phyloP scores from a whole-genome alignment of 2,329 filamentous ascomycete species.

The Gnomoniopsis sp. region DNA sequence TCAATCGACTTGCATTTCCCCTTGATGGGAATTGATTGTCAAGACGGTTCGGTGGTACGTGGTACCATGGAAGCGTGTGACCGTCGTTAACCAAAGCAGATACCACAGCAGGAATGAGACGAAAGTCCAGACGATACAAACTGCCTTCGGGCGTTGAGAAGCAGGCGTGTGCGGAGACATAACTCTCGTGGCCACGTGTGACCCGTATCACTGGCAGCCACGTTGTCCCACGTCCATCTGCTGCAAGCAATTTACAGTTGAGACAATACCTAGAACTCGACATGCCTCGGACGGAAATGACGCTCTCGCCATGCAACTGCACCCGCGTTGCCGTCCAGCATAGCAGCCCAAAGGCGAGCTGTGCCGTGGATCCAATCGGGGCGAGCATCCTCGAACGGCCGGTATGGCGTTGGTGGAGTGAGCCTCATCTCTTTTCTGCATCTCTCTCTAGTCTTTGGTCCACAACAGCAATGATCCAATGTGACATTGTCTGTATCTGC shows the following conservation, averaged over 20 bases:
- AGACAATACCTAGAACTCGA: slow-evolving; percentile 1
- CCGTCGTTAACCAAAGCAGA: slow-evolving; percentile 1
- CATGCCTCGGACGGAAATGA: not conserved
- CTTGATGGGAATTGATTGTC: not conserved
- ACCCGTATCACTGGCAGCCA: slow-evolving; percentile 10
- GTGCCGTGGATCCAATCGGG: not conserved
- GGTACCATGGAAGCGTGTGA: not conserved
- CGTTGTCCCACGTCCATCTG: not conserved
- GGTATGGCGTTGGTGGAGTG: not conserved
- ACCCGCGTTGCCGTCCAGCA: too few relatives aligned
- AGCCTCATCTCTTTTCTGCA: not conserved
- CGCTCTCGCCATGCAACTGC: not conserved
- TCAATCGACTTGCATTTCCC: not conserved
- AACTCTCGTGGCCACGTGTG: slow-evolving; percentile 9
- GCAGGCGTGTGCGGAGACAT: slow-evolving; percentile 12
- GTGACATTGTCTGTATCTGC: slow-evolving; percentile 1
- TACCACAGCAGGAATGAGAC: slow-evolving; percentile 1
- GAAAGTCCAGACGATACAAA: not conserved
- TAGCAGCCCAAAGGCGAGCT: too few relatives aligned
- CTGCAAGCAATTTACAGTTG: slow-evolving; percentile 18
- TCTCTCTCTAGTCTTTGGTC: not conserved
- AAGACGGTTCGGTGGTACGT: not conserved
- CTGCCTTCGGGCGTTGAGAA: slow-evolving; percentile 9
- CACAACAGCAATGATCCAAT: not conserved
- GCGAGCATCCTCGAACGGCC: not conserved